A percentile compares a stretch with the other conserved stretches of the same genome.
These are phyloP conservation scores for Lignosus rhinocerotis DNA, from an alignment of 1,284 basidiomycete species.

Conservation along the genomic window DNA sequence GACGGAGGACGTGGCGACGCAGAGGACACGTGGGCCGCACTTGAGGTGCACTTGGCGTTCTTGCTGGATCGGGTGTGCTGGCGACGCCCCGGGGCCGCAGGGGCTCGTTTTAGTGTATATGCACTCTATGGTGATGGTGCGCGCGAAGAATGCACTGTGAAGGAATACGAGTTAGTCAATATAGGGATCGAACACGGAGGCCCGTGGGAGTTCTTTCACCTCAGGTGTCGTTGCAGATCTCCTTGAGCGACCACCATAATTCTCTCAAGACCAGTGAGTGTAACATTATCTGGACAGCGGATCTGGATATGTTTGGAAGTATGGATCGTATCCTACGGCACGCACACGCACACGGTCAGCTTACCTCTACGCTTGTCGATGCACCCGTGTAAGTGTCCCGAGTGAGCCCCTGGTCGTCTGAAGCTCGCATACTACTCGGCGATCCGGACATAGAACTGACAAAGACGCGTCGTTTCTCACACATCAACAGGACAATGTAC, in stretches of 20 bases:
- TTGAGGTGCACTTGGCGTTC: constrained; percentile 63
- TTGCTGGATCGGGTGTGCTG: constrained; percentile 54
- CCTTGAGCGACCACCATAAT: constrained; percentile 66
- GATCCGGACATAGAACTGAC: background rate
- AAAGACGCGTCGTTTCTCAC: background rate
- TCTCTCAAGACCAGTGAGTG: constrained; percentile 59
- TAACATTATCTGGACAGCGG: constrained; percentile 46
- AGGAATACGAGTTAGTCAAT: background rate
- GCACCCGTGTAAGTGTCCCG: constrained; percentile 30
- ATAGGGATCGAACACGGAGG: background rate
- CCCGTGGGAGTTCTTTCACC: constrained; percentile 38
- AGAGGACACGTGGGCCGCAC: constrained; percentile 55
- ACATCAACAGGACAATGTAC: background rate
- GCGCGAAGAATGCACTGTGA: constrained; percentile 60
- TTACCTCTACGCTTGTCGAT: constrained; percentile 32
- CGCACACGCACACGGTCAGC: background rate
- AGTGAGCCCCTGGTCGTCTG: background rate
- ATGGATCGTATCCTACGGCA: background rate
- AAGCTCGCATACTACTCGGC: background rate
- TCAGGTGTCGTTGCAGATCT: constrained; percentile 64
- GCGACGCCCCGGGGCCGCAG: constrained; percentile 42
- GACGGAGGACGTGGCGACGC: constrained; percentile 62
- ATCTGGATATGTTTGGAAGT: constrained; percentile 35
- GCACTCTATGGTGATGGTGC: constrained; percentile 54
- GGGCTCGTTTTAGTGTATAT: constrained; percentile 53